Evolutionary conservation across 108 stramenopile species (phyloP).

Genomic region (Discostella pseudostelligera): DNA sequence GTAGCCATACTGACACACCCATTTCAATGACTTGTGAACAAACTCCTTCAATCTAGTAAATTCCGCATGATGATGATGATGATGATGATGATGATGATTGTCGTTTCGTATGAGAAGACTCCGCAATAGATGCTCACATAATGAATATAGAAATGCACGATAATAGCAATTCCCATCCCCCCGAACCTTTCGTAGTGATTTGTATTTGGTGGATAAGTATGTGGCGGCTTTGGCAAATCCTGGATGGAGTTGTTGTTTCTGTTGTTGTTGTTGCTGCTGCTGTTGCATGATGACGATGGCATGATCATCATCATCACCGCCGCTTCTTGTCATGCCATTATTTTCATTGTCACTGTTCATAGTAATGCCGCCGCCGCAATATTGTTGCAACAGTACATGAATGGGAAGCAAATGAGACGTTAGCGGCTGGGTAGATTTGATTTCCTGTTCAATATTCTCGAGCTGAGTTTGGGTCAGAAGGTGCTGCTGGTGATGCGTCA

Average conservation of each 20-base stretch:
- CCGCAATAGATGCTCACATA: slow-evolving; percentile 65
- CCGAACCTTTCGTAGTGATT: slow-evolving; percentile 66
- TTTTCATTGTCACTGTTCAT: neutral
- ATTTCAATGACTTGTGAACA: slow-evolving; percentile 23
- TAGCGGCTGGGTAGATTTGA: slow-evolving; percentile 62
- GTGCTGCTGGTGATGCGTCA: too few relatives aligned
- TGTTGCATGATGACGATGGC: too few relatives aligned
- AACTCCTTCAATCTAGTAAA: slow-evolving; percentile 20
- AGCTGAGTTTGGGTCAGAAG: slow-evolving; percentile 61
- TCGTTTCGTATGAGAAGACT: neutral
- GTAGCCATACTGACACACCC: slow-evolving; percentile 65
- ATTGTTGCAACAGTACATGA: slow-evolving; percentile 36
- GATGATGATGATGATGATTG: neutral
- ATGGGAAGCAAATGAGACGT: slow-evolving; percentile 57
- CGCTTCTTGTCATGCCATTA: slow-evolving; percentile 9
- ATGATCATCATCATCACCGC: neutral
- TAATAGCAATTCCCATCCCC: slow-evolving; percentile 97
- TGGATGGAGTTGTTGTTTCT: too few relatives aligned
- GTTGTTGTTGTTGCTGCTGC: too few relatives aligned
- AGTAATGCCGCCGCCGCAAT: neutral
- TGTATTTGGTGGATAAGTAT: slow-evolving; percentile 55
- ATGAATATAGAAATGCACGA: slow-evolving; percentile 83
- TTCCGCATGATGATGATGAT: slow-evolving; percentile 16
- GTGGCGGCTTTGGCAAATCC: slow-evolving; percentile 53
- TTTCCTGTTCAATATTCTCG: slow-evolving; percentile 64